Conservation (phyloP, 139 green algal genomes). For the Chlorella sp. region DNA sequence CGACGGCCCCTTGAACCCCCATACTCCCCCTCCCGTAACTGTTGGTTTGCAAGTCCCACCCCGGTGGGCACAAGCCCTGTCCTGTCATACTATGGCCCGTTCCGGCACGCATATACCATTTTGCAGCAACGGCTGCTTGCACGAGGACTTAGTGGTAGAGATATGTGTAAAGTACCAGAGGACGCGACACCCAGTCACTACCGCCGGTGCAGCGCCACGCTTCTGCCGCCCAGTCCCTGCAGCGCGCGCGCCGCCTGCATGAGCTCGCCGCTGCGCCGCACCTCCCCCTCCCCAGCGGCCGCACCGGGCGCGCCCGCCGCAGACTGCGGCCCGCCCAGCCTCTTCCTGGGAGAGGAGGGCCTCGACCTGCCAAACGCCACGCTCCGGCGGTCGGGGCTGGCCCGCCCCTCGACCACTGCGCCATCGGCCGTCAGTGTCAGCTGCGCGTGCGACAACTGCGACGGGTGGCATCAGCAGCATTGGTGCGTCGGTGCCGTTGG, state of each 20-base stretch:
- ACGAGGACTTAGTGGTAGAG: too few species aligned
- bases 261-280: not conserved
- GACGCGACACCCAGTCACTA: too few species aligned
- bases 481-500: not conserved
- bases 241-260: conserved; percentile 7
- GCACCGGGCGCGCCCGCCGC: not conserved
- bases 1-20: too few species aligned
- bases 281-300: not conserved
- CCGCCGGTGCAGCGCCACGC: conserved; percentile 3
- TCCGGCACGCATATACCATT: too few species aligned
- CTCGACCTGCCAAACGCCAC: conserved; percentile 8
- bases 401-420: not conserved
- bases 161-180: too few species aligned
- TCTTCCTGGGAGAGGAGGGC: conserved; percentile 1
- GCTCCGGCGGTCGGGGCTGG: conserved; percentile 1
- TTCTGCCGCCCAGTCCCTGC: conserved; percentile 21
- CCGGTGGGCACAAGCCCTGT: too few species aligned
- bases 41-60: too few species aligned
- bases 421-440: not conserved
- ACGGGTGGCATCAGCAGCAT: not conserved
- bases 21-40: too few species aligned
- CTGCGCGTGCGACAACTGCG: conserved; percentile 11
- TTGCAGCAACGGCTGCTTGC: too few species aligned
- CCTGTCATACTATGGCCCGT: too few species aligned
- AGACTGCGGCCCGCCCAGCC: not conserved